Evolutionary conservation across 495 filamentous ascomycete genomes (phyloP).

Genomic region (Annulohypoxylon maeteangense): DNA sequence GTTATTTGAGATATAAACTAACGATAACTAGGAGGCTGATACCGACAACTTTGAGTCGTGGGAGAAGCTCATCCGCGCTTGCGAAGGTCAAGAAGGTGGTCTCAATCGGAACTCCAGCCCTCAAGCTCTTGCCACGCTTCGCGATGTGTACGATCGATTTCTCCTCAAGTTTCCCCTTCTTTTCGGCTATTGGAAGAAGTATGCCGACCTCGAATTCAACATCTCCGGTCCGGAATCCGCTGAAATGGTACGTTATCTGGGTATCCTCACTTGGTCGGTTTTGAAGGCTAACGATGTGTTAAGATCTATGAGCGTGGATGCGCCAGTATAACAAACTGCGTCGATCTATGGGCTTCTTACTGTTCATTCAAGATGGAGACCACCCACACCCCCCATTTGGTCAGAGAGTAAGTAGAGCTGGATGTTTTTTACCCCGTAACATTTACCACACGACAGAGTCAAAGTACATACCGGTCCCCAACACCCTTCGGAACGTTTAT

Average conservation of each 20-base stretch:
- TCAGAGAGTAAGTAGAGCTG: slow-evolving; percentile 97
- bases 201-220: slow-evolving; percentile 96
- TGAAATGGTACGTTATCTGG: slow-evolving; percentile 78
- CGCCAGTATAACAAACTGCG: slow-evolving; percentile 90
- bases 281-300: slow-evolving; percentile 1
- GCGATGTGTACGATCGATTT: slow-evolving; percentile 89
- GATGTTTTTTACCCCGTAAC: slow-evolving; percentile 79
- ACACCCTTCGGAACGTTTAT: slow-evolving; percentile 24
- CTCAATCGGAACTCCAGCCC: slow-evolving; percentile 97
- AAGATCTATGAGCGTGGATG: slow-evolving; percentile 96
- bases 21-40: slow-evolving; percentile 67
- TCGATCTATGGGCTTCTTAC: slow-evolving; percentile 97
- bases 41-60: slow-evolving; percentile 94
- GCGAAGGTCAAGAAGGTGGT: slow-evolving; percentile 88
- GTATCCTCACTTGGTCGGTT: background rate
- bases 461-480: slow-evolving; percentile 49
- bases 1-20: slow-evolving; percentile 10
- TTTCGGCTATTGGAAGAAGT: slow-evolving; percentile 99
- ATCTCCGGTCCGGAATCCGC: slow-evolving; percentile 97
- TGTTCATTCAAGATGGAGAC: slow-evolving; percentile 98
- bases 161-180: slow-evolving; percentile 94
- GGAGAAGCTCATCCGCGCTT: slow-evolving; percentile 89
- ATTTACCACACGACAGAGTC: slow-evolving; percentile 50
- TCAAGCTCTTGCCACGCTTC: slow-evolving; percentile 85
- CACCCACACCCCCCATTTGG: slow-evolving; percentile 90